phyloP scores from a whole-genome alignment of 1,284 basidiomycete species.

The Pseudozyma pruni region DNA sequence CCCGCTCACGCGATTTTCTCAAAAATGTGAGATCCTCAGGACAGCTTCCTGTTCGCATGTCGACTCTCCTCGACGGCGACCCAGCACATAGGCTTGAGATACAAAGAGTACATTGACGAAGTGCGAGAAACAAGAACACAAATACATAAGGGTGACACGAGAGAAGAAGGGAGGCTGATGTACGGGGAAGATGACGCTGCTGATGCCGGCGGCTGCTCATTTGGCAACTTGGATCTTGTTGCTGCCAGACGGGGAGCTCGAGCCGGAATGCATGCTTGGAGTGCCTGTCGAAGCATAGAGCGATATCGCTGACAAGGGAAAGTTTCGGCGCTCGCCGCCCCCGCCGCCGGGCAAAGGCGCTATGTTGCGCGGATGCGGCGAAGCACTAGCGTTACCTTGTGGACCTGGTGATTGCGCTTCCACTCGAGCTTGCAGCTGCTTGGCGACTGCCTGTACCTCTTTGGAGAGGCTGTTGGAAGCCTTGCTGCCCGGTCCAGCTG shows the following conservation, averaged over 20 bases:
- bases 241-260: constrained; percentile 11
- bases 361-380: constrained; percentile 10
- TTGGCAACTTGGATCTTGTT: constrained; percentile 23
- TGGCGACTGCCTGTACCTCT: constrained; percentile 43
- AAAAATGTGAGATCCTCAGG: too few species aligned
- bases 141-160: constrained; percentile 7
- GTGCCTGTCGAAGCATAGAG: constrained; percentile 39
- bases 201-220: constrained; percentile 2
- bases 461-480: constrained; percentile 30
- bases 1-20: too few species aligned
- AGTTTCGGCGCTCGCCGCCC: constrained; percentile 31
- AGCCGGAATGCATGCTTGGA: constrained; percentile 21
- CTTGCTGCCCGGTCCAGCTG: constrained; percentile 2
- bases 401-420: constrained; percentile 36
- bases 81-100: too few species aligned
- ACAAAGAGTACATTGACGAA: too few species aligned
- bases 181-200: not conserved
- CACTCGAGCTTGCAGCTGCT: constrained; percentile 44
- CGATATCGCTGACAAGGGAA: constrained; percentile 41
- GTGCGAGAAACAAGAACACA: too few species aligned
- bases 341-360: constrained; percentile 17
- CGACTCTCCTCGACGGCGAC: too few species aligned
- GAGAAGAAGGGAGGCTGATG: too few species aligned
- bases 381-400: constrained; percentile 2
- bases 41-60: too few species aligned